Evolutionary conservation across 352 stramenopile genomes (phyloP).

Genomic region (Lagenidium giganteum): DNA sequence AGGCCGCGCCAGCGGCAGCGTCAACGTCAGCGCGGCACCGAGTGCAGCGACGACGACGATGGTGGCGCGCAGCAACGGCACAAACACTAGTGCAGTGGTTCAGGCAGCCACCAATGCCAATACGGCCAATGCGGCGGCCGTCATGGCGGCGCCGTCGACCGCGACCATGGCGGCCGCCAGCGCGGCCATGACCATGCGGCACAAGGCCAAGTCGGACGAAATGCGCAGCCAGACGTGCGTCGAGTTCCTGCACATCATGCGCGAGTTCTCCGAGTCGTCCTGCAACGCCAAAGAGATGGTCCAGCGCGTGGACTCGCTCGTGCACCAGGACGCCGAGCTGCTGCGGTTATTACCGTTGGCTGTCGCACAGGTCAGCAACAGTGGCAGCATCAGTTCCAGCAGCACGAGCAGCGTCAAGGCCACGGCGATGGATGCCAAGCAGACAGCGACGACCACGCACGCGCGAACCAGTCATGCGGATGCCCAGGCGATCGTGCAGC

Average conservation of each 20-base stretch:
- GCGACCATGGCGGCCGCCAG: too few relatives aligned
- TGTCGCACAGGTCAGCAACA: constrained; percentile 5
- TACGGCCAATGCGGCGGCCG: too few relatives aligned
- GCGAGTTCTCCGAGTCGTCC: constrained; percentile 62
- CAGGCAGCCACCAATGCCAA: neutral
- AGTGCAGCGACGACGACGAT: too few relatives aligned
- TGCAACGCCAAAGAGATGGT: constrained; percentile 59
- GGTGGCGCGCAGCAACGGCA: too few relatives aligned
- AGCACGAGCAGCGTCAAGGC: constrained; percentile 1
- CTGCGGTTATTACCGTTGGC: constrained; percentile 48
- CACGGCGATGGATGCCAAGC: too few relatives aligned
- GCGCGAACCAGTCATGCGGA: too few relatives aligned
- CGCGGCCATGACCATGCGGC: neutral
- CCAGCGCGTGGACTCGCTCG: constrained; percentile 60
- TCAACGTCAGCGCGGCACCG: too few relatives aligned
- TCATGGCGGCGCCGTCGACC: too few relatives aligned
- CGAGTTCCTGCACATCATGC: constrained; percentile 74
- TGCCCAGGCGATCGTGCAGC: too few relatives aligned
- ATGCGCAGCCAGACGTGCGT: constrained; percentile 29
- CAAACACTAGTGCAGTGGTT: too few relatives aligned
- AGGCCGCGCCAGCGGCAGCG: too few relatives aligned
- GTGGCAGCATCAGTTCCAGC: constrained; percentile 1
- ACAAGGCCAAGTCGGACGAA: neutral
- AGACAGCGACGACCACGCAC: too few relatives aligned
- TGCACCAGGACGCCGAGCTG: constrained; percentile 51